phyloP scores from a whole-genome alignment of 1,284 basidiomycete genomes.

The Coriolopsis trogii region DNA sequence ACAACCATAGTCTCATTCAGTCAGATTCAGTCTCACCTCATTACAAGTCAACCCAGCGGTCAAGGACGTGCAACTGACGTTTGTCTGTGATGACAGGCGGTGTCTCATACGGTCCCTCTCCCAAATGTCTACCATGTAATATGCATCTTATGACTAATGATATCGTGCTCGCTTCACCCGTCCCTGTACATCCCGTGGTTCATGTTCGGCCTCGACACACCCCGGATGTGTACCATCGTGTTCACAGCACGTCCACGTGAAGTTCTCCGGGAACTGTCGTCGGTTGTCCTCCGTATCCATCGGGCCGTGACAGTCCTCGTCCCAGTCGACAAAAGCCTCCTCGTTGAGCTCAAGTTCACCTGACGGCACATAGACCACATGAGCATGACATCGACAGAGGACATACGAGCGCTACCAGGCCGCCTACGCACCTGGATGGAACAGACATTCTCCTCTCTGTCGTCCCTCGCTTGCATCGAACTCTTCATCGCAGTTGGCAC shows the following conservation, averaged over 20 bases:
- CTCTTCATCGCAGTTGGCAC: constrained; percentile 47
- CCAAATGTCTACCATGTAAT: too few species aligned
- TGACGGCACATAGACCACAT: constrained; percentile 12
- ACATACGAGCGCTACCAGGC: background rate
- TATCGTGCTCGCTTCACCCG: constrained; percentile 4
- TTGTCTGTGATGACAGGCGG: too few species aligned
- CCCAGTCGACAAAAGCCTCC: constrained; percentile 46
- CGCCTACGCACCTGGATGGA: constrained; percentile 22
- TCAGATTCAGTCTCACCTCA: too few species aligned
- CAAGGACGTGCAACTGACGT: too few species aligned
- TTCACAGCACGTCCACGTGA: constrained; percentile 52
- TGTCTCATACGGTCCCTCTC: too few species aligned
- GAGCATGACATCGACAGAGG: too few species aligned
- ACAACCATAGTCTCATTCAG: too few species aligned
- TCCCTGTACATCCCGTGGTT: constrained; percentile 18
- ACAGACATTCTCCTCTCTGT: constrained; percentile 40
- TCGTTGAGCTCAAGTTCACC: constrained; percentile 44
- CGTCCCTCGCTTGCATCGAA: constrained; percentile 41
- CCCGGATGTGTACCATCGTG: constrained; percentile 38
- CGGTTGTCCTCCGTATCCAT: constrained; percentile 46
- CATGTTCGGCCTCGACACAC: constrained; percentile 35
- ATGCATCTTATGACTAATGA: too few species aligned
- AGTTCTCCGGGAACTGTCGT: constrained; percentile 46
- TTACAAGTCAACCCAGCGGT: too few species aligned
- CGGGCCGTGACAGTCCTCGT: constrained; percentile 48